These are phyloP conservation scores for Botrytis pseudocinerea DNA, from an alignment of 2,329 filamentous ascomycete genomes.

Conservation along the genomic window DNA sequence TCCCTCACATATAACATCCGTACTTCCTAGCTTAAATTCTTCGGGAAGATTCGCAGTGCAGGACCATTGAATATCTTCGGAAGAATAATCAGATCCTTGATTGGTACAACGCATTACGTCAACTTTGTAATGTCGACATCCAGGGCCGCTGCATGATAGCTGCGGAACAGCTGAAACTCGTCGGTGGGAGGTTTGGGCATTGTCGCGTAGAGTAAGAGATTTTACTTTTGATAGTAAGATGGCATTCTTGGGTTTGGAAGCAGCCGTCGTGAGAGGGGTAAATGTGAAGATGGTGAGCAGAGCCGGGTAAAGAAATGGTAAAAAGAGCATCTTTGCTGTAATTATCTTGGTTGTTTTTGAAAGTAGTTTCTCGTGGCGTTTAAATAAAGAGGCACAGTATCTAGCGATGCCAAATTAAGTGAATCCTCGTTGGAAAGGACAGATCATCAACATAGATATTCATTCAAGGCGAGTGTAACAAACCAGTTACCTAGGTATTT, in stretches of 20 bases:
- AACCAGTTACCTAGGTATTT: neutral
- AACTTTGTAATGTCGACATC: conserved; percentile 56
- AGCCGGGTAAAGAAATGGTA: conserved; percentile 31
- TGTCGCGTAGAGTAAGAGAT: conserved; percentile 72
- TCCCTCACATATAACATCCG: conserved; percentile 91
- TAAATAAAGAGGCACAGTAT: neutral
- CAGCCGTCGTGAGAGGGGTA: conserved; percentile 21
- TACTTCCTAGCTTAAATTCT: conserved; percentile 72
- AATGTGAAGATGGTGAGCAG: conserved; percentile 36
- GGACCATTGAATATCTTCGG: conserved; percentile 86
- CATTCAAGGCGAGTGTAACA: neutral
- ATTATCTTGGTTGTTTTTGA: neutral
- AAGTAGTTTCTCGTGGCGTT: neutral
- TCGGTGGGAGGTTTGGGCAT: conserved; percentile 69
- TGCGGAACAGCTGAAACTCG: conserved; percentile 76
- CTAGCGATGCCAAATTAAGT: neutral
- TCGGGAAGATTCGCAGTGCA: conserved; percentile 66
- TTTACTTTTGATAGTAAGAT: conserved; percentile 68
- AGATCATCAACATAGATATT: conserved; percentile 14
- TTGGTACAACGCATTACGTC: conserved; percentile 90
- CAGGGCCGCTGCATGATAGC: conserved; percentile 71
- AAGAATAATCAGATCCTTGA: conserved; percentile 74
- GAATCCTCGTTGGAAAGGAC: conserved; percentile 7
- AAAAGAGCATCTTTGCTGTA: conserved; percentile 32
- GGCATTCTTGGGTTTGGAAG: conserved; percentile 44